A percentile compares a stretch with the other conserved stretches of the same genome.
Evolutionary conservation across 192 early-diverging fungal species (phyloP).

Genomic region (Backusella liffmaniae): DNA sequence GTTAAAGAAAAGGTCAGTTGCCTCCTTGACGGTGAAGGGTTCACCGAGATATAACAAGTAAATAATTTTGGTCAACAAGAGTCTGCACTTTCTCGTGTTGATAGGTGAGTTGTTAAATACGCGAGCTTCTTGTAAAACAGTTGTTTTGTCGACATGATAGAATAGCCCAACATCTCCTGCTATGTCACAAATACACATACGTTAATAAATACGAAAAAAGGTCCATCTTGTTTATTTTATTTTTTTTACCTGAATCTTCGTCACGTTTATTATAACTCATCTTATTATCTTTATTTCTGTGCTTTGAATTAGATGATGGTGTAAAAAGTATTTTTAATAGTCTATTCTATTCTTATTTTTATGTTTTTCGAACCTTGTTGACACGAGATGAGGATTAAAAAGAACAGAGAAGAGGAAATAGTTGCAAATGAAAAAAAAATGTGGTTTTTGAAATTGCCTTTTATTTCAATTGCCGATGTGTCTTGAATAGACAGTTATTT

Average conservation of each 20-base stretch:
- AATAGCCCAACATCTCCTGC: conserved; percentile 68
- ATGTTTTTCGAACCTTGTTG: neutral
- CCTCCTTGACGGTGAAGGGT: conserved; percentile 86
- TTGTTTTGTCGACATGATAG: conserved; percentile 88
- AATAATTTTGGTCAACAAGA: conserved; percentile 90
- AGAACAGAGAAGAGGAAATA: neutral
- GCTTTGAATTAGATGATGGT: neutral
- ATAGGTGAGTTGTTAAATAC: conserved; percentile 97
- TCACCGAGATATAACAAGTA: conserved; percentile 91
- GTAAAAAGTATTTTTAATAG: neutral
- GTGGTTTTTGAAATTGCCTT: neutral
- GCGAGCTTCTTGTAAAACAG: conserved; percentile 93
- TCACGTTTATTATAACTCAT: conserved; percentile 69
- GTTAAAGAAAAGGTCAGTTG: conserved; percentile 96
- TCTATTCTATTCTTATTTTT: neutral
- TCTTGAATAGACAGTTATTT: too few relatives aligned
- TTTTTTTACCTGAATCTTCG: conserved; percentile 64
- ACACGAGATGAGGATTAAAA: conserved; percentile 3
- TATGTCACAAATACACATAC: neutral
- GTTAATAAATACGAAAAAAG: neutral
- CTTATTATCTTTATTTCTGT: neutral
- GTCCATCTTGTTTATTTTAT: neutral
- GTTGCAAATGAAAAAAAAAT: neutral
- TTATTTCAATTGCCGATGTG: neutral
- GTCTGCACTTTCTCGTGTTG: conserved; percentile 90